Evolutionary conservation across 441 rosid genomes (phyloP), one percentile per base, ranked within the genome.

Genomic region (Bruguiera hainesii): DNA sequence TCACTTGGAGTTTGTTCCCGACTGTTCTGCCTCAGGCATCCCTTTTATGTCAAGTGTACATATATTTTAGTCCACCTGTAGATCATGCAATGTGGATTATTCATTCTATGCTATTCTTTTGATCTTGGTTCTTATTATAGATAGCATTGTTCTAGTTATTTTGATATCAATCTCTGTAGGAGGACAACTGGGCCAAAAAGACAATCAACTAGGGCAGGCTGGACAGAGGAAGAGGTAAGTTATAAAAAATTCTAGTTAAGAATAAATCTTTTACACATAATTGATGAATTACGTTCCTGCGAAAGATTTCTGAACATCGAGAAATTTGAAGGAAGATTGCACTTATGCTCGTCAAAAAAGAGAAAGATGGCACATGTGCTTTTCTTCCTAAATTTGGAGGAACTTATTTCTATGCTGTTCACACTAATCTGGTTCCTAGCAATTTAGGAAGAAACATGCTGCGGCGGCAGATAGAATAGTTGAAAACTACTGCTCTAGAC

Each of bases 221-320:
- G 90, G 90, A 82, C 85, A 26, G 69, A 71, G 64, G 74, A 76
- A 66, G 85, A 82, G 88, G 88, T 86, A 13, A 39, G 78, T 74
- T 20, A 21, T 31, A 35, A 61, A 39, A 57, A 28, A 64, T 26
- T 53, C 2, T 60, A 15, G 31, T 42, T 46, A 15, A 39, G 21
- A 3, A 11, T 19, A 10, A 23, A 23, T 5, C 23, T 33, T 35
- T 21, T 39, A 16, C 25, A 8, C 51, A 5, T 7, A 70, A 26
- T 48, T 48, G 10, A 39, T 37, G 26, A 11, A 10, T 19, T n/a
- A 26, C 20, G 50, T 42, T 42, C 48, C 48, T 5, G 1, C 4
- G 1, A 39, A 13, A 42, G 48, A 42, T 42, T 11, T 42, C 18
- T 42, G 48, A 42, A 42, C 48, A 42, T 42, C 0, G 16, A 42